Conservation (phyloP, 371 early-diverging fungal species). For the Catenaria anguillulae region DNA sequence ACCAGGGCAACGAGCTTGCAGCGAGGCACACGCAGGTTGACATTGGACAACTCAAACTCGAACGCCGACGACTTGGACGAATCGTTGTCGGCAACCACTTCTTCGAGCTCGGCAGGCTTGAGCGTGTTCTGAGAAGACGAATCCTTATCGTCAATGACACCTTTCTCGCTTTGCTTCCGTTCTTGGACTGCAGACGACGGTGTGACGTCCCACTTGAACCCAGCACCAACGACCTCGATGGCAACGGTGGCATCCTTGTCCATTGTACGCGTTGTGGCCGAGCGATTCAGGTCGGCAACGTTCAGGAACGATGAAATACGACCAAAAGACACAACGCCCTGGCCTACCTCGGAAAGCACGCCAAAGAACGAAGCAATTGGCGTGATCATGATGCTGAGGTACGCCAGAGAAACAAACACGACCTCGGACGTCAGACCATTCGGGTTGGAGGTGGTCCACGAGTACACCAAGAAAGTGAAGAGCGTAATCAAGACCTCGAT, state of each 20-base stretch:
- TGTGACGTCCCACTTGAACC: not conserved
- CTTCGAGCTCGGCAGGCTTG: too few species aligned
- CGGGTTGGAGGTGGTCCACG: constrained; percentile 22
- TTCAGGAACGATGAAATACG: constrained; percentile 60
- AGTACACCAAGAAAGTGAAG: constrained; percentile 63
- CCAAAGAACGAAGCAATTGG: not conserved
- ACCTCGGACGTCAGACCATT: constrained; percentile 52
- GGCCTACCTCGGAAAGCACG: constrained; percentile 37
- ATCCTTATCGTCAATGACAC: not conserved
- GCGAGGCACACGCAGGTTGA: constrained; percentile 20
- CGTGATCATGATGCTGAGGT: constrained; percentile 53
- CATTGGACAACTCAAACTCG: constrained; percentile 29
- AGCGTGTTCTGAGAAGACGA: too few species aligned
- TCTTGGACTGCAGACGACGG: not conserved
- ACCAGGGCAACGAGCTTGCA: constrained; percentile 21
- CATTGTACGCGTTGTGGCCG: not conserved
- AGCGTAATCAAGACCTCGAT: constrained; percentile 75
- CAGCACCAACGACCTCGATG: not conserved
- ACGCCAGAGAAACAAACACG: constrained; percentile 74
- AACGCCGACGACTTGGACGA: not conserved
- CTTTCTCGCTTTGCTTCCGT: not conserved
- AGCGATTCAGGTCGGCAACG: constrained; percentile 51
- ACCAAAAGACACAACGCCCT: constrained; percentile 61
- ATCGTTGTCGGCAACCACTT: too few species aligned
- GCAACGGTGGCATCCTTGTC: not conserved